Base-by-base conservation (phyloP, 768 basidiomycete species). In the Kwoniella europaea region DNA sequence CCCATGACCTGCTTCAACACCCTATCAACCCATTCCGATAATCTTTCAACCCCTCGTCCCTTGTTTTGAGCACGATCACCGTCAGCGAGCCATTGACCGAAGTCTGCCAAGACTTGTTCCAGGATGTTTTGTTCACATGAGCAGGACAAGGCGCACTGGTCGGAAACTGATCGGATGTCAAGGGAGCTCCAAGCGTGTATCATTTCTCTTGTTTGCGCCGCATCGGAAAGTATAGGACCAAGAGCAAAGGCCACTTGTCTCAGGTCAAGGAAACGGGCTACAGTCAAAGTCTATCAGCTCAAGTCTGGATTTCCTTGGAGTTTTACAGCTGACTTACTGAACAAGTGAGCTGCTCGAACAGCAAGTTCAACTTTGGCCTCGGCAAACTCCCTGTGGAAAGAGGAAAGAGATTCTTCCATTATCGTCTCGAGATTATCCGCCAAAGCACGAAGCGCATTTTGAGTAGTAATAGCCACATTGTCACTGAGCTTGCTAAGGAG, bases 61-160 rank as follows among this genome's bases (percentile, higher is more conserved):
- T 65, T 53, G 3, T 50, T 20, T 10, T 59, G 59, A 1, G 27
- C 12, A 27, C 43, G 20, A 42, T 56, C 63, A 16, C 63, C 43
- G 7, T 71, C 65, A 9, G 22, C 56, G n/a, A 79, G 65, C 74
- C 75, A 76, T 3, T 46, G 22, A 4, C 66, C 64, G 41, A 77
- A 77, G 20, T 70, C 71, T 5, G 43, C 52, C 44, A 77, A 43
- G 0, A 97, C 86, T 66, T 90, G 88, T 82, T 95, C 92, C 62
- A 96, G 86, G 74, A 93, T 92, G 89, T 93, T 92, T 91, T 93
- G 78, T 44, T 75, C 69, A 71, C 71, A 66, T 60, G 67, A 65
- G 20, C 67, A 71, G 6, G 72, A 71, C 16, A 78, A 54, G 20
- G 74, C 66, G 42, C 72, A 73, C 46, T 77, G 74, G 29, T 75